Evolutionary conservation across 768 basidiomycete species (phyloP).

Genomic region (Tephrocybe sp.): DNA sequence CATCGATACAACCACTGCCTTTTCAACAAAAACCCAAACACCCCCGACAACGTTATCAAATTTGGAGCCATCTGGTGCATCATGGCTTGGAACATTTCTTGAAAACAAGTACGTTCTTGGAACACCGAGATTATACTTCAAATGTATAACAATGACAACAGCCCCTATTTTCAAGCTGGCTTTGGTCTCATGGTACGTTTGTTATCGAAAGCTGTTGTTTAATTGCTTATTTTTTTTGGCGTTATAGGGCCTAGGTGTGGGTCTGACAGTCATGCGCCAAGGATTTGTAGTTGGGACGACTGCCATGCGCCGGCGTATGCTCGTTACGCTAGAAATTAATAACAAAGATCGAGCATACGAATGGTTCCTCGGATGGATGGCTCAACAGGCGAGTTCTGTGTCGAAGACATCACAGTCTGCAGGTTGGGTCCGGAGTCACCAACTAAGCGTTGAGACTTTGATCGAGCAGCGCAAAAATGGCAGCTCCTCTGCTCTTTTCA

Average conservation of each 20-base stretch:
- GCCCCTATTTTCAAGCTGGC: conserved; percentile 97
- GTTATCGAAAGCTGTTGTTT: background rate
- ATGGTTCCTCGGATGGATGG: conserved; percentile 98
- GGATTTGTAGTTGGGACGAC: conserved; percentile 66
- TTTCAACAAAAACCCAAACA: background rate
- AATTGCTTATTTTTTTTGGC: background rate
- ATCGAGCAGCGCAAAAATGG: conserved; percentile 91
- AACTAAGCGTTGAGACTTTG: conserved; percentile 92
- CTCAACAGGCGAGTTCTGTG: conserved; percentile 52
- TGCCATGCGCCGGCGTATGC: conserved; percentile 82
- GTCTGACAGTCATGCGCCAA: conserved; percentile 72
- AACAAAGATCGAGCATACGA: conserved; percentile 94
- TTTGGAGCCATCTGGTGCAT: conserved; percentile 17
- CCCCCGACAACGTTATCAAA: conserved; percentile 9
- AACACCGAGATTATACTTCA: background rate
- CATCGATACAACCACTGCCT: background rate
- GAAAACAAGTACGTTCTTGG: conserved; percentile 63
- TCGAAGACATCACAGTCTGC: conserved; percentile 25
- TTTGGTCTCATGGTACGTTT: conserved; percentile 91
- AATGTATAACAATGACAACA: conserved; percentile 40
- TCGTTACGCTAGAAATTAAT: conserved; percentile 94
- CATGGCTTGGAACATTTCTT: conserved; percentile 40
- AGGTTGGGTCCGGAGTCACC: conserved; percentile 76
- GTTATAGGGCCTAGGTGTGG: conserved; percentile 85
- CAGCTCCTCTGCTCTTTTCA: conserved; percentile 85